Percentiles rank a stretch among this genome's conserved stretches.
Evolutionary conservation across 176 grass and related monocot species (phyloP).

Genomic region (Pontederia paniculata): DNA sequence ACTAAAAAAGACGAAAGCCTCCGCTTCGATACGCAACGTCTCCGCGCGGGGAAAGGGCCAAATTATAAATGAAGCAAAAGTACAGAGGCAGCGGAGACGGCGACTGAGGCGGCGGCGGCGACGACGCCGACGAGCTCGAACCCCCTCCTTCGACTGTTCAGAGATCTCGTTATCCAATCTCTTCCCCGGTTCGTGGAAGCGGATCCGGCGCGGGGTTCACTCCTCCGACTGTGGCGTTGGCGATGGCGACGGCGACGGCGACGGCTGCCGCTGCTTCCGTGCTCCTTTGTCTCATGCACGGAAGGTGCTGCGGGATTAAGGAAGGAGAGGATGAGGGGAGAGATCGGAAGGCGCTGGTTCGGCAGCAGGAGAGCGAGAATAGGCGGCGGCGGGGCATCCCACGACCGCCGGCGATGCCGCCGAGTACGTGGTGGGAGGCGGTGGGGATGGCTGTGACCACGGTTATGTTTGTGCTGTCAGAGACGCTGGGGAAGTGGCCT

Average conservation of each 20-base stretch:
- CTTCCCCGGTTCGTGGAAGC: too few species aligned
- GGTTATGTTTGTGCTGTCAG: constrained; percentile 39
- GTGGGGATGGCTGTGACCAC: constrained; percentile 30
- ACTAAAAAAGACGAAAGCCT: too few species aligned
- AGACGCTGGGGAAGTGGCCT: constrained; percentile 86
- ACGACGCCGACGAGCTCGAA: too few species aligned
- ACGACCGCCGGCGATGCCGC: constrained; percentile 44
- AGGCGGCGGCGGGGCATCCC: constrained; percentile 9
- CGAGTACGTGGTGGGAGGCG: constrained; percentile 38
- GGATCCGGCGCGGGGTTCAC: neutral
- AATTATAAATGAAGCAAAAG: too few species aligned
- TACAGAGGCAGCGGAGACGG: too few species aligned
- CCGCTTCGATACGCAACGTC: too few species aligned
- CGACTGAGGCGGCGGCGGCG: too few species aligned
- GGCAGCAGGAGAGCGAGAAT: neutral
- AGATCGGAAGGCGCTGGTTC: constrained; percentile 17
- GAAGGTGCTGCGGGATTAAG: constrained; percentile 42
- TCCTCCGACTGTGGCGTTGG: constrained; percentile 23
- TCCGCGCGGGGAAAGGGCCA: too few species aligned
- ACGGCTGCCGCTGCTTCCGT: constrained; percentile 55
- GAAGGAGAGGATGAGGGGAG: constrained; percentile 14
- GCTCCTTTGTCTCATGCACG: constrained; percentile 57
- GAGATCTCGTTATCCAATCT: too few species aligned
- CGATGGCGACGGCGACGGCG: constrained; percentile 25
- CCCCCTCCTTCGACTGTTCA: too few species aligned